A percentile compares a stretch with the other conserved stretches of the same genome.
These are phyloP conservation scores for Auricularia auricula-judae DNA, from an alignment of 768 basidiomycete species.

Conservation along the genomic window DNA sequence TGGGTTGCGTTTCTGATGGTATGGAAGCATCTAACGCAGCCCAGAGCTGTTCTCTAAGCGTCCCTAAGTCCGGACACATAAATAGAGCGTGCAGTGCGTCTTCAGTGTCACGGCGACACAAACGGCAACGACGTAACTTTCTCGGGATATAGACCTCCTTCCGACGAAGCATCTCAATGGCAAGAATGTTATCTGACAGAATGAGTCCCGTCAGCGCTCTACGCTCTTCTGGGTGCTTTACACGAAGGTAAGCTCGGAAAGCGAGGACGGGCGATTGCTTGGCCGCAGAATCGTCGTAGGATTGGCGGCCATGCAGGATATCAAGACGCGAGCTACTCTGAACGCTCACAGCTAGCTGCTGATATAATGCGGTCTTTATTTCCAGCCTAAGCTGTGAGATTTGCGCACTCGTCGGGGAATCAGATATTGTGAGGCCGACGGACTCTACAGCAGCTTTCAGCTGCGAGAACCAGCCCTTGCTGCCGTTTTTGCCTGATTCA, in stretches of 20 bases:
- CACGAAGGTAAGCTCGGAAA: constrained; percentile 10
- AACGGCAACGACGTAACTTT: not conserved
- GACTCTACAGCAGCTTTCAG: not conserved
- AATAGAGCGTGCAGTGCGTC: not conserved
- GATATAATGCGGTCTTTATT: too few species aligned
- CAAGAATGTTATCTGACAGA: constrained; percentile 9
- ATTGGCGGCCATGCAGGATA: constrained; percentile 1
- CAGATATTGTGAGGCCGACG: too few species aligned
- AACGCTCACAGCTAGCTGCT: not conserved
- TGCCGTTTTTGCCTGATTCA: not conserved
- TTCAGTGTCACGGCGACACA: not conserved
- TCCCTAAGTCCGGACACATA: not conserved
- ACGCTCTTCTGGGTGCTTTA: constrained; percentile 3
- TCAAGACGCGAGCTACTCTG: constrained; percentile 4
- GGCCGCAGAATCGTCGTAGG: not conserved
- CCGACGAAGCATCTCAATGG: constrained; percentile 6
- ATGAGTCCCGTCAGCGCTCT: constrained; percentile 7
- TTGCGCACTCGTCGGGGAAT: too few species aligned
- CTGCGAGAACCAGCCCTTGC: not conserved
- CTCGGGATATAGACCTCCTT: not conserved
- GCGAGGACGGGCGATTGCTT: not conserved
- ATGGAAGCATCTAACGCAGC: not conserved
- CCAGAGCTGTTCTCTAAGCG: not conserved
- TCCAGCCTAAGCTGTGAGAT: too few species aligned
- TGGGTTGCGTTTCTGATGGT: not conserved